phyloP scores from a whole-genome alignment of 768 basidiomycete species.

The Serendipita indica region DNA sequence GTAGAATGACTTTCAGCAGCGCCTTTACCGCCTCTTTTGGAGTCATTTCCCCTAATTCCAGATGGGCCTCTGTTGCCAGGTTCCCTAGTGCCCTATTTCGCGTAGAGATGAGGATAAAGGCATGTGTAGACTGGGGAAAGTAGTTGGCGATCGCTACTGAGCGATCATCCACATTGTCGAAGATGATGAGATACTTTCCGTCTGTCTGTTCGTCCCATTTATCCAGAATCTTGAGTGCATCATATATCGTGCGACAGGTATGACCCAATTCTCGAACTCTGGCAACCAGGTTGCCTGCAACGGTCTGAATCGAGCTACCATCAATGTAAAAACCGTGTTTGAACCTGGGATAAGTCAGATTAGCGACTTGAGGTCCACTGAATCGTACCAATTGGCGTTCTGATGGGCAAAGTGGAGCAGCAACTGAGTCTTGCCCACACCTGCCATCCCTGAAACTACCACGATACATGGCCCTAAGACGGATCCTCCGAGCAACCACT shows the following conservation, averaged over 20 bases:
- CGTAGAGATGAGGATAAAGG: background rate
- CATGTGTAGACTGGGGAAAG: background rate
- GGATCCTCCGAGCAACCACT: background rate
- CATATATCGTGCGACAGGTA: background rate
- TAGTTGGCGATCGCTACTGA: background rate
- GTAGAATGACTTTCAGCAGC: background rate
- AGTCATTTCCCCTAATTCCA: background rate
- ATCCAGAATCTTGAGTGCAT: background rate
- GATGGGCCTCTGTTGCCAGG: background rate
- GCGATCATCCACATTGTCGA: background rate
- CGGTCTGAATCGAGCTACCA: background rate
- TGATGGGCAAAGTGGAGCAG: background rate
- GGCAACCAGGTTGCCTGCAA: background rate
- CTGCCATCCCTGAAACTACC: background rate
- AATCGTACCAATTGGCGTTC: background rate
- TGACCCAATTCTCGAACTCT: background rate
- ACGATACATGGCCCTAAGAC: background rate
- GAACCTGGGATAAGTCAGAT: background rate
- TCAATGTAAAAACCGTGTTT: background rate
- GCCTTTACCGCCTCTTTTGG: background rate
- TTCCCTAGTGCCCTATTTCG: background rate
- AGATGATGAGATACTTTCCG: background rate
- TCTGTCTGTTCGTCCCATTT: background rate
- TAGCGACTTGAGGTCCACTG: background rate
- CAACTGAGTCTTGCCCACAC: background rate